Percentiles rank a stretch among this genome's conserved stretches.
phyloP scores from a whole-genome alignment of 1,284 basidiomycete species.

The Ganoderma lingzhi region DNA sequence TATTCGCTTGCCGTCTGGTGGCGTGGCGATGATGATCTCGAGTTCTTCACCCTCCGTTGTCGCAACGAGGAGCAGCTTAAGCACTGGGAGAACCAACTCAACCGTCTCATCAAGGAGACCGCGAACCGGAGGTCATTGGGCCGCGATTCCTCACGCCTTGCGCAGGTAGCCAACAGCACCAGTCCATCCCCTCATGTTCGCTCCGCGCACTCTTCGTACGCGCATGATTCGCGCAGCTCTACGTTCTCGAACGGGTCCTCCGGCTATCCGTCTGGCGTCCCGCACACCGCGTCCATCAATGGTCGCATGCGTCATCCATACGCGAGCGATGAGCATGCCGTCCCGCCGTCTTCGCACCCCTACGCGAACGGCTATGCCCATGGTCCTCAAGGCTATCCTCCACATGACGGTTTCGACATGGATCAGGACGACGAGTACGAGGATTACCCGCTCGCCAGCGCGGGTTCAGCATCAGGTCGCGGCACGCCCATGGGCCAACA shows the following conservation, averaged over 20 bases:
- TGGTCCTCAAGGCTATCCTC: constrained; percentile 67
- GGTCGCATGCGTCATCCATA: constrained; percentile 43
- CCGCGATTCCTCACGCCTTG: constrained; percentile 54
- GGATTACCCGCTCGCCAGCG: constrained; percentile 65
- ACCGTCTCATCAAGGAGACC: constrained; percentile 83
- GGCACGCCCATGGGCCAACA: constrained; percentile 71
- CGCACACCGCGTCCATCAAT: constrained; percentile 28
- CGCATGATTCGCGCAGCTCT: constrained; percentile 35
- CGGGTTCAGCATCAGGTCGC: constrained; percentile 66
- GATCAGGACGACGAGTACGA: constrained; percentile 78
- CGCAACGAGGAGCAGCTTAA: constrained; percentile 92
- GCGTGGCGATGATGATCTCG: constrained; percentile 92
- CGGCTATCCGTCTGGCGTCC: constrained; percentile 29
- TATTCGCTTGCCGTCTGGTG: constrained; percentile 90
- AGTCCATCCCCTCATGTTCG: constrained; percentile 44
- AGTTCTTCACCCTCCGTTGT: constrained; percentile 95
- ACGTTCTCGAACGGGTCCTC: constrained; percentile 38
- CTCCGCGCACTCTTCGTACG: constrained; percentile 32
- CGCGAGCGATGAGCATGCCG: constrained; percentile 34
- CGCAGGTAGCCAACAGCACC: constrained; percentile 53
- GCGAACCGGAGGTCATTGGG: constrained; percentile 70
- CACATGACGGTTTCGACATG: constrained; percentile 70
- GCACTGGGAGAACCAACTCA: constrained; percentile 92
- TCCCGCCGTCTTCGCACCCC: constrained; percentile 39
- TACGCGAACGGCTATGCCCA: constrained; percentile 42